A percentile compares a stretch with the other conserved stretches of the same genome.
Conservation (phyloP, 202 grass and related monocot species). For the Elaeis oleifera region DNA sequence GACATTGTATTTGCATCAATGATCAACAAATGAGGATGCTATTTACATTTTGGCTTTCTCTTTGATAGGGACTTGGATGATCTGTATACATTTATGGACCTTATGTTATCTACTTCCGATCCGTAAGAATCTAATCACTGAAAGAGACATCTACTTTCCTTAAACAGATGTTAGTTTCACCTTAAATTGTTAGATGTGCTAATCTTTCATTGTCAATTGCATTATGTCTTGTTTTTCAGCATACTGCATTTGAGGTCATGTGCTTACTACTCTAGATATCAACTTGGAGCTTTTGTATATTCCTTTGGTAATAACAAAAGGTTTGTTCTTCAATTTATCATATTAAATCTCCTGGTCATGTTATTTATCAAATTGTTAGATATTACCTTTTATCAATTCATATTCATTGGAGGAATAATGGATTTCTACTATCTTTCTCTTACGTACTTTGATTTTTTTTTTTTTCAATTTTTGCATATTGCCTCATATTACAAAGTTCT, state of each 20-base stretch:
- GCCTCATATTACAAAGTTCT: too few relatives aligned
- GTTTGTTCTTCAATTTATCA: conserved; percentile 14
- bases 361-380: not conserved
- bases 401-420: too few relatives aligned
- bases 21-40: not conserved
- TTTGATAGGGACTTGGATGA: conserved; percentile 63
- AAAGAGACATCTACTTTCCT: not conserved
- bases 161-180: not conserved
- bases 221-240: conserved; percentile 27
- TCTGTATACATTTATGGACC: conserved; percentile 78
- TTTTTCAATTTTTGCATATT: too few relatives aligned
- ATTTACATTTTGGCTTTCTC: not conserved
- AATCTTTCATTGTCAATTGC: not conserved
- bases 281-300: conserved; percentile 67
- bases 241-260: conserved; percentile 62
- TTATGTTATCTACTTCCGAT: conserved; percentile 69
- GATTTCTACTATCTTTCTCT: not conserved
- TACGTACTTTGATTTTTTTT: too few relatives aligned
- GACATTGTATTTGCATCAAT: not conserved
- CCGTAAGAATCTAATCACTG: conserved; percentile 36
- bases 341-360: conserved; percentile 18
- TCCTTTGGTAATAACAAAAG: conserved; percentile 68
- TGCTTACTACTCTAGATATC: conserved; percentile 59
- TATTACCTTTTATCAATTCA: too few relatives aligned
- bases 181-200: conserved; percentile 9